phyloP scores from a whole-genome alignment of 352 stramenopile species.

The Blastocystis sp. region DNA sequence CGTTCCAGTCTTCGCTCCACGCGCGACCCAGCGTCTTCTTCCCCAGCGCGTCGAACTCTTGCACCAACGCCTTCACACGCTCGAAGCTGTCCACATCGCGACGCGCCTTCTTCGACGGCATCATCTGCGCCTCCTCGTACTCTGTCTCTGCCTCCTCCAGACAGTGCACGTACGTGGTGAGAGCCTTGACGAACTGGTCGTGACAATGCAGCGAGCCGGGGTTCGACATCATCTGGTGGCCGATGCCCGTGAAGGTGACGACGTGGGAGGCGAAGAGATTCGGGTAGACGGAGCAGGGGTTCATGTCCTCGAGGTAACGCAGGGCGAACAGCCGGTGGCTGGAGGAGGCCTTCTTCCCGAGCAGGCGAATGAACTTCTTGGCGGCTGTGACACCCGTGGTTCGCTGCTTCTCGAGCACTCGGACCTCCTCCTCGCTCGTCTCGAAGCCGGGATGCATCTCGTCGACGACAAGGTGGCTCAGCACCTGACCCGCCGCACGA shows the following conservation, averaged over 20 bases:
- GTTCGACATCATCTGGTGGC: not conserved
- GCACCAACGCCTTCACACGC: not conserved
- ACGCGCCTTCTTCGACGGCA: not conserved
- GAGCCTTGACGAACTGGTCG: not conserved
- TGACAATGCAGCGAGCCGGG: not conserved
- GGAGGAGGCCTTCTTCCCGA: not conserved
- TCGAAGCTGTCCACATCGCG: not conserved
- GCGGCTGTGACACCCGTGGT: no score
- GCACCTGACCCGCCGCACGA: no score
- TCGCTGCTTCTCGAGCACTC: not conserved
- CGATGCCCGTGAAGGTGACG: not conserved
- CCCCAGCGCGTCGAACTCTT: not conserved
- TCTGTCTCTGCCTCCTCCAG: not conserved
- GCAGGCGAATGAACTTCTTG: not conserved
- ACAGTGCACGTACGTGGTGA: no score
- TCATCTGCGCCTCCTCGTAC: not conserved
- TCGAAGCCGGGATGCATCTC: not conserved
- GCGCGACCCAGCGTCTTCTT: not conserved
- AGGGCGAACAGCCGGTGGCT: not conserved
- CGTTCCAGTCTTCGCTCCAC: not conserved
- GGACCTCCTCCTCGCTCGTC: not conserved
- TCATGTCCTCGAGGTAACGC: not conserved
- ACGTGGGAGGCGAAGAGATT: conserved; percentile 6
- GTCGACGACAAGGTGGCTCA: not conserved
- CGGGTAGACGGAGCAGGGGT: not conserved